Base-by-base conservation (phyloP, 805 yeast species). In the Metschnikowia colocasiae region DNA sequence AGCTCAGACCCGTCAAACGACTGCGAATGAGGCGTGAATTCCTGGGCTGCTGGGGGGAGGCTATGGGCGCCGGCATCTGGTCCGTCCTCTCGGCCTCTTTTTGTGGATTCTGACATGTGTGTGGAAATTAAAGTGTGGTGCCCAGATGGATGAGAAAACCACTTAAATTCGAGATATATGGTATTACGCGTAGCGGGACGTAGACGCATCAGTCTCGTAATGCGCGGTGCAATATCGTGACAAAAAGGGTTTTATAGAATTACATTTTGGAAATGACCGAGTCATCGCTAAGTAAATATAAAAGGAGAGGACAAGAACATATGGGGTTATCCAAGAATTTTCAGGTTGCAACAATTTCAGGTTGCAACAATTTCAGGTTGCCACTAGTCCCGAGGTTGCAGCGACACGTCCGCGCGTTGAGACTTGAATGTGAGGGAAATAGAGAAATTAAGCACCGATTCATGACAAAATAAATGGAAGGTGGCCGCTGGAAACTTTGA, bases 21-120 rank as follows among this genome's bases (percentile, higher is more conserved):
- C 23, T 32, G 37, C 6, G 43, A 15, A 4, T 6, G 30, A 6
- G 36, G 31, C 13, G 30, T 7, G 19, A 31, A 4, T 12, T 32
- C 36, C 23, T 58, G 64, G 1, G 64, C 51, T 9, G 63, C 62
- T 6, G 63, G 67, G 2, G 74, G 73, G 35, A 67, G 53, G 10
- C 68, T 60, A 40, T 68, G 73, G 5, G 69, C 70, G 19, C 59
- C 59, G 29, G 52, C 10, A 2, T 40, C 53, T 8, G 49, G 37
- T 23, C 46, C 52, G 3, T 52, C 48, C 1, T 37, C 23, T 49
- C 55, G 50, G 4, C 44, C 13, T 43, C 58, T 48, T 36, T 55
- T 55, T 6, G 27, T 19, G 13, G 42, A 19, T 19, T 39, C 42
- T 27, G 31, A 26, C 22, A 38, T 19, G 26, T 27, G 34, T 39